These are phyloP conservation scores for Lachnellula suecica DNA, from an alignment of 2,329 filamentous ascomycete genomes.

Conservation along the genomic window DNA sequence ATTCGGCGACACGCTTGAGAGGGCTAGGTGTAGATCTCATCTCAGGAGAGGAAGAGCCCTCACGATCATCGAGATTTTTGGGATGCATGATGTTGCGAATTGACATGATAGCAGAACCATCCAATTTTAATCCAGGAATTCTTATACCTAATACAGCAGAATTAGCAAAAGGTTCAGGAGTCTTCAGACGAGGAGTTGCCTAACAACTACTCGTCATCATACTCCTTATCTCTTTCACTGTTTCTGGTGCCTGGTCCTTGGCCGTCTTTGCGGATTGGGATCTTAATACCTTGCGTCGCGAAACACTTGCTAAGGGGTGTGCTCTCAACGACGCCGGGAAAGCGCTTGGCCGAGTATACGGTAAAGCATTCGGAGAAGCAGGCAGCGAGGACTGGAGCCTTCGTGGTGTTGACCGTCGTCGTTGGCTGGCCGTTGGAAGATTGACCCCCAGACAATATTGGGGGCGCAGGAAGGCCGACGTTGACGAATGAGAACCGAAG, in stretches of 20 bases:
- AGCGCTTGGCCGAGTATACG: conserved; percentile 96
- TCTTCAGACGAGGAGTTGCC: background rate
- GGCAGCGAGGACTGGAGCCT: conserved; percentile 78
- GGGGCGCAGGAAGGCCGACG: conserved; percentile 56
- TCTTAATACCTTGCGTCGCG: conserved; percentile 92
- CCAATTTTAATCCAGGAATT: no score
- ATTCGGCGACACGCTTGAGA: no score
- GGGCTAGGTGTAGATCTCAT: no score
- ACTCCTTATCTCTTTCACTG: conserved; percentile 27
- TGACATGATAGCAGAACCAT: no score
- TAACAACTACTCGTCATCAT: conserved; percentile 30
- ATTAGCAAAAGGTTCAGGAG: no score
- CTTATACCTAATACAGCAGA: no score
- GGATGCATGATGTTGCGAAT: no score
- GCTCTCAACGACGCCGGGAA: conserved; percentile 94
- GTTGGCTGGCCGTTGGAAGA: conserved; percentile 37
- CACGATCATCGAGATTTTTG: no score
- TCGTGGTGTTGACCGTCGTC: conserved; percentile 65
- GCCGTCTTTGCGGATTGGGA: conserved; percentile 89
- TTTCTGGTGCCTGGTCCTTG: conserved; percentile 19
- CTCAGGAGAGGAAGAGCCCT: no score
- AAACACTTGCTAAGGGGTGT: conserved; percentile 90
- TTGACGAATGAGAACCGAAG: conserved; percentile 78
- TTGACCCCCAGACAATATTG: conserved; percentile 2
- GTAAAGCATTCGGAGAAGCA: conserved; percentile 88